Conservation (phyloP, 768 basidiomycete species). For the Phaeolepiota aurea region DNA sequence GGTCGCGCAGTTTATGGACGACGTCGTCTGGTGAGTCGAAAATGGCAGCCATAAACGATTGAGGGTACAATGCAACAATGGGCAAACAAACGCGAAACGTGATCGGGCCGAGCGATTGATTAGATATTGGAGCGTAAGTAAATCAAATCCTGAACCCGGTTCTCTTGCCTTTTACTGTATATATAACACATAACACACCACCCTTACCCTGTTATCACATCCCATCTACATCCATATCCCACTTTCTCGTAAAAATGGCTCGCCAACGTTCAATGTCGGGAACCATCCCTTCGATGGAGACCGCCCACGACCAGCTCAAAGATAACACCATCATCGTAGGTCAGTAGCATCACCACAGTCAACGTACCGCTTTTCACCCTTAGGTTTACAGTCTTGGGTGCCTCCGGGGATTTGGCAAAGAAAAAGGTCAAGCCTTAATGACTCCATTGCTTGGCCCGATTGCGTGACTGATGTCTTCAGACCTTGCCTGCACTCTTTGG, state of each 20-base stretch:
- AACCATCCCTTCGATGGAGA: slow-evolving; percentile 87
- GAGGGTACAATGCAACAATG: too few relatives aligned
- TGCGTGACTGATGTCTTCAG: slow-evolving; percentile 33
- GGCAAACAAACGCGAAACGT: too few relatives aligned
- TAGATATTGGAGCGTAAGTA: not conserved
- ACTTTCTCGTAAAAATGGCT: slow-evolving; percentile 20
- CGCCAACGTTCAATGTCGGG: slow-evolving; percentile 60
- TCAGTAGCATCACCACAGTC: slow-evolving; percentile 25
- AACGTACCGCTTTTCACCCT: slow-evolving; percentile 8
- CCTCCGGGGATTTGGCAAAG: slow-evolving; percentile 96
- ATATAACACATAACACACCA: not conserved
- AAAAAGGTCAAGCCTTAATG: slow-evolving; percentile 62
- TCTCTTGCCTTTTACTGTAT: not conserved
- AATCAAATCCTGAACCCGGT: not conserved
- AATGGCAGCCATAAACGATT: too few relatives aligned
- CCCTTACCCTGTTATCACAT: not conserved
- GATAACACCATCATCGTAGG: slow-evolving; percentile 89
- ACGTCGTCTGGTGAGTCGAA: slow-evolving; percentile 39
- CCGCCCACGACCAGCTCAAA: slow-evolving; percentile 58
- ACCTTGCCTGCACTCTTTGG: slow-evolving; percentile 94
- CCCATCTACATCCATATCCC: not conserved
- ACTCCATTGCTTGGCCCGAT: slow-evolving; percentile 5
- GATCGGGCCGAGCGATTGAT: not conserved
- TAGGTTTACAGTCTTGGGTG: slow-evolving; percentile 67
- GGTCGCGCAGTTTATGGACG: slow-evolving; percentile 54